Evolutionary conservation across 2,329 filamentous ascomycete species (phyloP).

Genomic region (Stylonectria norvegica): DNA sequence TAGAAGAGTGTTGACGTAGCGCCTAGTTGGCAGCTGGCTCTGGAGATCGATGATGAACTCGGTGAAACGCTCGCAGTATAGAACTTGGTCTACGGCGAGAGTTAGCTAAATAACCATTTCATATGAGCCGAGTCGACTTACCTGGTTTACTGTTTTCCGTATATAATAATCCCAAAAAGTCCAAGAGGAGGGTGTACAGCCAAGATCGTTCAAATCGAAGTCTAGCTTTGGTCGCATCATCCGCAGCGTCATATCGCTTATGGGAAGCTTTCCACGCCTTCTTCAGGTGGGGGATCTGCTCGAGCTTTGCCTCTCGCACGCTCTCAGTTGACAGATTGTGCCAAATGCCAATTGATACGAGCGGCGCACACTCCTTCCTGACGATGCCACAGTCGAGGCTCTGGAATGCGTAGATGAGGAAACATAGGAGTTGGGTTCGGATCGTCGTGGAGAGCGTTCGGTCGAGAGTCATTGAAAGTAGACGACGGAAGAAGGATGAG

Average conservation of each 20-base stretch:
- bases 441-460: constrained; percentile 61
- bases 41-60: constrained; percentile 88
- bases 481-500: constrained; percentile 81
- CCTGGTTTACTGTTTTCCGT: constrained; percentile 46
- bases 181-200: constrained; percentile 81
- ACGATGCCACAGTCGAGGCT: constrained; percentile 86
- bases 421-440: constrained; percentile 79
- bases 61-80: constrained; percentile 89
- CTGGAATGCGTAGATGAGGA: constrained; percentile 89
- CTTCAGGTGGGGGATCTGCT: constrained; percentile 68
- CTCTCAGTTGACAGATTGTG: constrained; percentile 81
- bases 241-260: constrained; percentile 84
- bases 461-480: constrained; percentile 82
- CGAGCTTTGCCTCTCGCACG: constrained; percentile 68
- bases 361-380: constrained; percentile 90
- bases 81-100: constrained; percentile 53
- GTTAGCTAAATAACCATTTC: constrained; percentile 13
- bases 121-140: constrained; percentile 22
- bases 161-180: constrained; percentile 76
- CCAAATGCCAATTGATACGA: constrained; percentile 95
- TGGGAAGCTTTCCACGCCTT: constrained; percentile 87
- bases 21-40: constrained; percentile 87
- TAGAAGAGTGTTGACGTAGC: constrained; percentile 87
- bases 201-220: constrained; percentile 90
- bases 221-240: constrained; percentile 72